These are phyloP conservation scores for Pseudogymnoascus sp. DNA, from an alignment of 2,329 filamentous ascomycete species.

Conservation along the genomic window DNA sequence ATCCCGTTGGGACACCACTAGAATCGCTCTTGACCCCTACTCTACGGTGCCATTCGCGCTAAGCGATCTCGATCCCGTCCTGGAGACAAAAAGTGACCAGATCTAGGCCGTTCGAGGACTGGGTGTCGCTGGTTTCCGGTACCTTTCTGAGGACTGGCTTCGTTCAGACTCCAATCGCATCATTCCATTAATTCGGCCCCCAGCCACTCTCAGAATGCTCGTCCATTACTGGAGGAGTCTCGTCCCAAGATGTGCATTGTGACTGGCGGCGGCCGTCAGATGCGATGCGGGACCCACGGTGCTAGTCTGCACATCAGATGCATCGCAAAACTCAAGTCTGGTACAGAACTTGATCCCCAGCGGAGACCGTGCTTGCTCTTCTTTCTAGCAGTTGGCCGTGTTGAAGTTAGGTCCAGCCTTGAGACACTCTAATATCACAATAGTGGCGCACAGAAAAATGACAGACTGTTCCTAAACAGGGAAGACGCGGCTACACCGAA, in stretches of 20 bases:
- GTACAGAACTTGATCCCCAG: not conserved
- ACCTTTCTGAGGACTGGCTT: not conserved
- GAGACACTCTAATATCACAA: not conserved
- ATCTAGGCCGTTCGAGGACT: not conserved
- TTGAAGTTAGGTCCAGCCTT: not conserved
- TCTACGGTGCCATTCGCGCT: not conserved
- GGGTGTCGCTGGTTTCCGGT: not conserved
- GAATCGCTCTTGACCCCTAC: not conserved
- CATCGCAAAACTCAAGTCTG: not conserved
- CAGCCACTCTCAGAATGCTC: not conserved
- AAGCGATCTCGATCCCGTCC: not conserved
- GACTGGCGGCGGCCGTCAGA: not conserved
- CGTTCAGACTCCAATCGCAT: not conserved
- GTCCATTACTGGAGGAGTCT: not conserved
- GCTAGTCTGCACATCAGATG: conserved; percentile 1
- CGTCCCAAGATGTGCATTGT: not conserved
- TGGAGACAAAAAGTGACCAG: not conserved
- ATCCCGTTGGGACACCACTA: not conserved
- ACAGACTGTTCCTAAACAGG: not conserved
- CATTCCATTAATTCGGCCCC: not conserved
- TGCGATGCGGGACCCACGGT: not conserved
- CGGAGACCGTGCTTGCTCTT: not conserved
- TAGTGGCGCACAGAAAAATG: not conserved
- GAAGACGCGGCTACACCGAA: not conserved
- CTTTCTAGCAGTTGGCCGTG: not conserved